These are phyloP conservation scores for Colletotrichum spinosum DNA, from an alignment of 2,329 filamentous ascomycete genomes.

Conservation along the genomic window DNA sequence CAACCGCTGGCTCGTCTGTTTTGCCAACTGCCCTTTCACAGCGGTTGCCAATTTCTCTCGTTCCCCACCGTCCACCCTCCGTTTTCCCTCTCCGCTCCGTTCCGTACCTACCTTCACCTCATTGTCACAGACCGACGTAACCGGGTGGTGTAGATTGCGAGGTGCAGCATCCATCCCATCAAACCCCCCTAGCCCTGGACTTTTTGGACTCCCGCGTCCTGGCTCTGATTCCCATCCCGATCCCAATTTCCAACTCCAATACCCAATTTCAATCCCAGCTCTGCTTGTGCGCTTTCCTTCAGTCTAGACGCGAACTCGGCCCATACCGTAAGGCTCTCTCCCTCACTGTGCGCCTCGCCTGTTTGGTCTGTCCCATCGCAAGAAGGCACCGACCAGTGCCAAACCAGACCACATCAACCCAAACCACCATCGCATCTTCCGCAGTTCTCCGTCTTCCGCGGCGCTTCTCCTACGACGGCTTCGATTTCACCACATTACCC, in stretches of 20 bases:
- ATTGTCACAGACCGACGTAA: no score
- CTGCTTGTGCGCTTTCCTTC: slow-evolving; percentile 17
- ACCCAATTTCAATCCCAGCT: no score
- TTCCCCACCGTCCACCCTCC: slow-evolving; percentile 5
- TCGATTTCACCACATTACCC: background rate
- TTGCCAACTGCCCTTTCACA: background rate
- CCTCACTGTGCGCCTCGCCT: background rate
- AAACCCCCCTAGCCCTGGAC: slow-evolving; percentile 5
- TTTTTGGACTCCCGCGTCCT: no score
- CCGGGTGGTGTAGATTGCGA: background rate
- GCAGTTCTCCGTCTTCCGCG: no score
- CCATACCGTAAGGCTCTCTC: slow-evolving; percentile 6
- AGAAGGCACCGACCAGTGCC: no score
- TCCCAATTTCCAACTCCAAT: slow-evolving; percentile 15
- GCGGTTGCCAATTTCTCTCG: slow-evolving; percentile 7
- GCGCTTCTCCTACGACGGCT: no score
- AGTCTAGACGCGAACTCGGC: slow-evolving; percentile 32
- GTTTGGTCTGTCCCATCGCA: no score
- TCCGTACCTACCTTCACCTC: background rate
- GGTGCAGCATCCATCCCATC: slow-evolving; percentile 1
- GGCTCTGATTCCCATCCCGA: background rate
- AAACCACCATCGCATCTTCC: no score
- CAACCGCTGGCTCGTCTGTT: no score
- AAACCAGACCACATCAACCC: no score
- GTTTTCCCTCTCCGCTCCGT: slow-evolving; percentile 15